Base-by-base conservation (phyloP, 31 red algal species). In the Asparagopsis taxiformis region DNA sequence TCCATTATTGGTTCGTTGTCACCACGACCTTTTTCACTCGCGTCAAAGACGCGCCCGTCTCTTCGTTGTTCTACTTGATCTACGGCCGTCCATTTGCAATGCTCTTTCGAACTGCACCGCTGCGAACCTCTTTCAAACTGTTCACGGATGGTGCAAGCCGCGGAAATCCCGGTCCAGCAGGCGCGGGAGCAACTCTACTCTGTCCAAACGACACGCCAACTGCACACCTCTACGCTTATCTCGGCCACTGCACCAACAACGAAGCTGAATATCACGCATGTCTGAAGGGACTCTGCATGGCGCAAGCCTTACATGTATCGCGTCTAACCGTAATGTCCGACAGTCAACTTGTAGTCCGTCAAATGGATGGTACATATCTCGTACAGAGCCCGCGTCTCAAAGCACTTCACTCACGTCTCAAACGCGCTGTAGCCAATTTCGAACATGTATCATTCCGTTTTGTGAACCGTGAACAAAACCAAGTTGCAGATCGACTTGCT, bases 211-310 rank as follows among this genome's bases (percentile, higher is more conserved):
- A 16, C 0, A 28, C 7, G 7, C 34, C 34, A 30, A 23, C n/a
- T 30, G 30, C 59, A 16, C n/a, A 23, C 7, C 59, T 62, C 7
- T 62, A 23, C 7, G 28, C 59, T 6, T 21, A 32, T 30, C 22
- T 62, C 30, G 23, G 23, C 59, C 22, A 23, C 7, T 30, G 26
- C 59, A 62, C 59, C 26, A 32, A 16, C n/a, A 62, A 62, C 59
- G 59, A 32, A 4, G 59, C 59, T 30, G 59, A 62, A 16, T 62
- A 62, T 34, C 59, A n/a, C 11, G 59, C 59, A 28, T 62, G 59
- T 62, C 26, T 62, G 21, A 23, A 30, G 16, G 59, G 59, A 4
- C 30, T 62, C n/a, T 30, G 19, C 26, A 32, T 62, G 21, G 59
- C 59, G 7, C 59, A 16, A 19, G 21, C 59, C 59, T 16, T 48